Evolutionary conservation across 2,329 filamentous ascomycete genomes (phyloP).

Genomic region (Pleomassaria siparia): DNA sequence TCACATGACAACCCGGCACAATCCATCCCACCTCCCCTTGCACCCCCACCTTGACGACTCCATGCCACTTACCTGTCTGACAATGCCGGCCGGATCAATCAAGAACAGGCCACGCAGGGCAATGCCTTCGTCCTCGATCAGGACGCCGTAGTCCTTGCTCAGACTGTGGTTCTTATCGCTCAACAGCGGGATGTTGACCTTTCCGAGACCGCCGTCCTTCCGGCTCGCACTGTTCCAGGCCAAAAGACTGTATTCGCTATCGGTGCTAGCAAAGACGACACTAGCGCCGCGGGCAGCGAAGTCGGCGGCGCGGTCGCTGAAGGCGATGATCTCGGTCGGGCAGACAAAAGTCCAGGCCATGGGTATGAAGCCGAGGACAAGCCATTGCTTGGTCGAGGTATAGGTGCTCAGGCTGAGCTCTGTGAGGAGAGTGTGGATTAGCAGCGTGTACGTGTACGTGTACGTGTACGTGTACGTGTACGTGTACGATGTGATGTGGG

Average conservation of each 20-base stretch:
- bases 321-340: slow-evolving; percentile 67
- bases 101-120: slow-evolving; percentile 66
- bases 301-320: slow-evolving; percentile 62
- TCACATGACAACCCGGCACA: neutral
- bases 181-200: slow-evolving; percentile 62
- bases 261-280: slow-evolving; percentile 63
- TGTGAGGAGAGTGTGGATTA: slow-evolving; percentile 13
- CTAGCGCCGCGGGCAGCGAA: slow-evolving; percentile 61
- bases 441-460: neutral
- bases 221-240: slow-evolving; percentile 62
- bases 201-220: slow-evolving; percentile 63
- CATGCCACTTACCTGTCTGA: slow-evolving; percentile 52
- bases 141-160: slow-evolving; percentile 63
- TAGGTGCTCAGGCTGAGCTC: slow-evolving; percentile 44
- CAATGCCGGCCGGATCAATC: slow-evolving; percentile 63
- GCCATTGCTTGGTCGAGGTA: slow-evolving; percentile 54
- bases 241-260: slow-evolving; percentile 60
- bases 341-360: slow-evolving; percentile 71
- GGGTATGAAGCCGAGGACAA: slow-evolving; percentile 67
- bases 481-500: too few species aligned
- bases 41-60: too few species aligned
- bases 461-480: too few species aligned
- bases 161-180: slow-evolving; percentile 64
- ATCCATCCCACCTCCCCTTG: neutral
- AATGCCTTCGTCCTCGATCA: slow-evolving; percentile 65